These are phyloP conservation scores for Aegilops longissima DNA, from an alignment of 176 grass and related monocot species.

Conservation along the genomic window DNA sequence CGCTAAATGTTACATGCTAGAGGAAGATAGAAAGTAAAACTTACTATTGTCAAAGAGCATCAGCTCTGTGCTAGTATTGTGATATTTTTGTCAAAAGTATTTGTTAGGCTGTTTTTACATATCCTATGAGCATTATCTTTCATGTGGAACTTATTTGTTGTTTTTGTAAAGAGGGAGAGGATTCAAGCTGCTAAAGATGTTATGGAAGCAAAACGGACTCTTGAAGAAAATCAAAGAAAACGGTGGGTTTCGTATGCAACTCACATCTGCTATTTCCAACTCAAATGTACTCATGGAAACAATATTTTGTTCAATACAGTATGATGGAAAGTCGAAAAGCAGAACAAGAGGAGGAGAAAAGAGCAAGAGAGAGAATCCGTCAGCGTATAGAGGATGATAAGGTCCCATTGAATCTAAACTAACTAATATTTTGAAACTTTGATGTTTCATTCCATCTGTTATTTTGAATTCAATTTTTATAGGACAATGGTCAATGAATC, in stretches of 20 bases:
- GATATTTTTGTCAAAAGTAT: background rate
- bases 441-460: background rate
- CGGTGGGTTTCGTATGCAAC: conserved; percentile 46
- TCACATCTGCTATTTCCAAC: background rate
- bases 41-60: background rate
- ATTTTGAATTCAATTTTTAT: conserved; percentile 3
- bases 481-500: background rate
- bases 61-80: background rate
- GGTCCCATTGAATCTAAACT: conserved; percentile 35
- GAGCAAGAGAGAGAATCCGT: conserved; percentile 67
- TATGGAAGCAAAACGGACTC: conserved; percentile 62
- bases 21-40: background rate
- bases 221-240: conserved; percentile 86
- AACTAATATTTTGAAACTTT: background rate
- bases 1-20: background rate
- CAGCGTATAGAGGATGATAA: conserved; percentile 76
- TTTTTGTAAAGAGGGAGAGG: conserved; percentile 55
- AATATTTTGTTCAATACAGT: conserved; percentile 47
- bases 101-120: background rate
- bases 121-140: background rate
- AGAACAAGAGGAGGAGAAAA: conserved; percentile 87
- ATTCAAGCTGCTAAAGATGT: conserved; percentile 62
- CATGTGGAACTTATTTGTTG: conserved; percentile 22
- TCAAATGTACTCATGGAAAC: background rate
- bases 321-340: conserved; percentile 53